Evolutionary conservation across 2,329 filamentous ascomycete genomes (phyloP), one percentile per base, ranked within the genome.

Genomic region (Alternaria gansuensis): DNA sequence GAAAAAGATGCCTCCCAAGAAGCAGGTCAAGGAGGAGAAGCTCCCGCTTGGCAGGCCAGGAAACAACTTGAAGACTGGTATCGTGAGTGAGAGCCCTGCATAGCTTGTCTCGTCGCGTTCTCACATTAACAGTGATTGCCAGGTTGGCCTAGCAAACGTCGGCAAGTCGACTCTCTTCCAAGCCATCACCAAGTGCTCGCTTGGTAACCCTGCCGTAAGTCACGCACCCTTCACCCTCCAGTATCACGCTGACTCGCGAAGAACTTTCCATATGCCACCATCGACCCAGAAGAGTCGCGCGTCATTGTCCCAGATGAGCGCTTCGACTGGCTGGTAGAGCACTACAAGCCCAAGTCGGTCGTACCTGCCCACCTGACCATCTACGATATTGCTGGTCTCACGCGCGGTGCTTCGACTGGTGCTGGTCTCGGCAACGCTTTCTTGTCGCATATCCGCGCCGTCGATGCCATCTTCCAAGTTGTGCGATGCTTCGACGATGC

Each of bases 131-230:
- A 78, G 72, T 77, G 69, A 69, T 72, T 73, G 75, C 63, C 79
- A 97, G 93, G 93, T 99, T 81, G 95, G 95, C 82, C 89, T 99
- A 75, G 95, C 95, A 81, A 99, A 99, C 81, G 96, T 99, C 73
- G 95, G 95, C 81, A 99, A 99, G 85, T 99, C 95, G 69, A 99
- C 96, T 33, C 88, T 99, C 74, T 99, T 99, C 88, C 96, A 99
- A 85, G 93, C 95, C 78, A 97, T 99, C 82, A 99, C 95, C 78
- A 98, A 97, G 85, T 97, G 90, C 81, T 88, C 88, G 68, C 89
- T 99, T 75, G 95, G 96, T 82, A 99, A 98, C 84, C 96, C 96
- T 74, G 95, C 95, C 84, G 17, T 17, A 17, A 17, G 17, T 17
- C 17, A 2, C 17, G 17, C 17, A 17, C 17, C 17, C 1, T 17